These are phyloP conservation scores for Boletus vermiculosoides DNA, from an alignment of 768 basidiomycete genomes.

Conservation along the genomic window DNA sequence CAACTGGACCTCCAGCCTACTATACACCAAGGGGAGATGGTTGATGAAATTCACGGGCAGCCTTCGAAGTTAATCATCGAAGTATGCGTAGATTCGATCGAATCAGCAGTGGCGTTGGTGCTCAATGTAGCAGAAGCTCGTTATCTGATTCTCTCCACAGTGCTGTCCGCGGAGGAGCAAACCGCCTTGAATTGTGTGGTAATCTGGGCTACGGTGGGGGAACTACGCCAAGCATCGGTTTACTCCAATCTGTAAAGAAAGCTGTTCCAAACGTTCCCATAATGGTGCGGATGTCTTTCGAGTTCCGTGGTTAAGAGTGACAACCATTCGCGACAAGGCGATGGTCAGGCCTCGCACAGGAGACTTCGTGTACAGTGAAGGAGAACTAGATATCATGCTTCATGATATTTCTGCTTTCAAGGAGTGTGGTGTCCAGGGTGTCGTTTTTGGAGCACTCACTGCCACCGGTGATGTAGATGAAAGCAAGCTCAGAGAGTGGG, in stretches of 20 bases:
- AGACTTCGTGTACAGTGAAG: conserved; percentile 70
- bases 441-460: conserved; percentile 66
- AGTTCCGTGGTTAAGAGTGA: background rate
- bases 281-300: conserved; percentile 57
- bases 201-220: conserved; percentile 76
- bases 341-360: conserved; percentile 82
- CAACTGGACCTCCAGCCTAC: background rate
- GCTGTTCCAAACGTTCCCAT: conserved; percentile 52
- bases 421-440: conserved; percentile 53
- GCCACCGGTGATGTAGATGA: conserved; percentile 59
- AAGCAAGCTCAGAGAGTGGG: conserved; percentile 48
- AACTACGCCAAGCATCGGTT: conserved; percentile 77
- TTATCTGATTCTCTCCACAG: conserved; percentile 36
- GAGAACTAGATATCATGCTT: conserved; percentile 70
- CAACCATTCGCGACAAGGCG: conserved; percentile 41
- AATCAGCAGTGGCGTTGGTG: conserved; percentile 64
- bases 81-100: conserved; percentile 76
- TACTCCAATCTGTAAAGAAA: conserved; percentile 56
- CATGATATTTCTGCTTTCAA: conserved; percentile 69
- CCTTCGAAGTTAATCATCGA: conserved; percentile 38
- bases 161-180: conserved; percentile 67
- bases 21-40: conserved; percentile 6
- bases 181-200: conserved; percentile 75
- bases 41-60: background rate
- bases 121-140: background rate